Percentiles rank a stretch among this genome's conserved stretches.
Conservation (phyloP, 805 yeast species). For the Hemisphaericaspora nanyangensis region DNA sequence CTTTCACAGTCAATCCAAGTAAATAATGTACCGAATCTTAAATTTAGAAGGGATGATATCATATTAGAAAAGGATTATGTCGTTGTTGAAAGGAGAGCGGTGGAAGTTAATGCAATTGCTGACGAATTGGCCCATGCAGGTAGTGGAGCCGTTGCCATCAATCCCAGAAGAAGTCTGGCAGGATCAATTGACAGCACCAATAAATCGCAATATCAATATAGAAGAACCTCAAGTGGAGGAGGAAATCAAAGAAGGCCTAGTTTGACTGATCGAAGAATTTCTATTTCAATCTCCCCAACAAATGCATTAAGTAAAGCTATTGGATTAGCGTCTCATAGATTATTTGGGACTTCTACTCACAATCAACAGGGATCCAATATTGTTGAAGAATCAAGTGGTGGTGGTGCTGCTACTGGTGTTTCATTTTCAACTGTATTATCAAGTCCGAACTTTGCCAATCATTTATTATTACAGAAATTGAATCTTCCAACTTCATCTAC, state of each 20-base stretch:
- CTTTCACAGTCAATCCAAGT: conserved; percentile 21
- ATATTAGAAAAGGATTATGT: conserved; percentile 82
- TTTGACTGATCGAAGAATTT: conserved; percentile 57
- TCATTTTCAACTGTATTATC: conserved; percentile 18
- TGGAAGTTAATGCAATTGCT: conserved; percentile 92
- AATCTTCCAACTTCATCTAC: conserved; percentile 28
- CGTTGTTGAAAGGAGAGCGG: conserved; percentile 90
- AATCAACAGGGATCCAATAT: conserved; percentile 2
- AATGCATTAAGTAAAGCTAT: conserved; percentile 86
- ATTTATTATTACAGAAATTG: conserved; percentile 30
- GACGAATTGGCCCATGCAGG: conserved; percentile 79
- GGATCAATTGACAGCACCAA: conserved; percentile 18
- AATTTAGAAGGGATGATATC: conserved; percentile 35
- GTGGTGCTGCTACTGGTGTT: conserved; percentile 1
- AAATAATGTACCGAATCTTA: conserved; percentile 8
- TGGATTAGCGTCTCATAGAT: conserved; percentile 80
- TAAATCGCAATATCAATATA: conserved; percentile 10
- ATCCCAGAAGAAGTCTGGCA: conserved; percentile 27
- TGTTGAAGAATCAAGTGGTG: not conserved
- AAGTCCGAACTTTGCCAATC: conserved; percentile 32
- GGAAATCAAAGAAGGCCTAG: conserved; percentile 59
- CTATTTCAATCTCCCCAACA: conserved; percentile 74
- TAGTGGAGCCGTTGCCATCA: conserved; percentile 46
- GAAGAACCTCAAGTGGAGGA: conserved; percentile 37
- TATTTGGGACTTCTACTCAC: conserved; percentile 47